Base-by-base conservation (phyloP, 2,329 filamentous ascomycete genomes). In the Colletotrichum sojae region DNA sequence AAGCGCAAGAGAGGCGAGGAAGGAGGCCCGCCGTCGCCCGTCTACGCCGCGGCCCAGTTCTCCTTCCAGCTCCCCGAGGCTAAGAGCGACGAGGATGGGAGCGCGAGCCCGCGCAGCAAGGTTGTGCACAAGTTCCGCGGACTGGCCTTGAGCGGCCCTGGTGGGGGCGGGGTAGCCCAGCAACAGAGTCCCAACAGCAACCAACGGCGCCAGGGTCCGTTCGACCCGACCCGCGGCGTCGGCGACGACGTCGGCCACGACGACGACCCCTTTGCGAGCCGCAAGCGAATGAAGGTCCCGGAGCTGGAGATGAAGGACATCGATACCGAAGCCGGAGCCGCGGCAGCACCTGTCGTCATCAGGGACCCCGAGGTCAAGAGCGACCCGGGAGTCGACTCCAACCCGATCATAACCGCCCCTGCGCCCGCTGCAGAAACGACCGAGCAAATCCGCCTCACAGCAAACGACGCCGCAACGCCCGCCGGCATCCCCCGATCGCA, bases 71-170 rank as follows among this genome's bases (percentile, higher is more conserved):
- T 76, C 52, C 62, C 78, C 71, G 67, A 75, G 40, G 57, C 76
- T 67, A 66, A 77, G 43, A 63, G 75, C 31, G 70, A 77, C 48
- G 82, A 85, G 36, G 85, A 86, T 58, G 86, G 85, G 67, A 83
- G 79, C 74, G 82, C 78, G 71, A 89, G 87, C 71, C 86, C 87
- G n/a, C 82, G 83, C 62, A 84, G 84, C 49, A 83, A 78, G 62
- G 85, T 89, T 48, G 85, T 83, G 46, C 83, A 85, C 74, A 81
- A 81, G 73, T 88, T 89, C 77, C 81, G 82, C 58, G 83, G 86
- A 64, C 81, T 89, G 58, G 83, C 80, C 15, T 77, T 89, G 63
- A 79, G 75, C 73, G 75, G 57, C 31, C 31, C 31, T 68, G 66
- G 70, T 60, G 85, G 84, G 80, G 84, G 82, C 78, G 85, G 83